Evolutionary conservation across 257 asterid genomes (phyloP).

Genomic region (Salvia miltiorrhiza): DNA sequence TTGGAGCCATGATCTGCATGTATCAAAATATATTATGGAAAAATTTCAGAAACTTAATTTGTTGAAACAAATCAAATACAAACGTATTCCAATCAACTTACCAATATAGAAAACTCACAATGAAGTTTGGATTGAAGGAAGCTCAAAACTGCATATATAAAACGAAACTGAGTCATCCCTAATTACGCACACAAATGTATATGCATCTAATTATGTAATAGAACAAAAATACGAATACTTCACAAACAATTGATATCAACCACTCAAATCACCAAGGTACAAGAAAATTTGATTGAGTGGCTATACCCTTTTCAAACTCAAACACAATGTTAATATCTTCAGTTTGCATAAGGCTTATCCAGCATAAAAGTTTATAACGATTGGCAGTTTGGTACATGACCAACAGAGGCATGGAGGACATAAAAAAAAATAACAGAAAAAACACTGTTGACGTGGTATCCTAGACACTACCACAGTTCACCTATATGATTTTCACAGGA

Average conservation of each 20-base stretch:
- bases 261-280: not conserved
- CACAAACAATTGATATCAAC: slow-evolving; percentile 26
- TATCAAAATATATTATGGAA: too few relatives aligned
- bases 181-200: not conserved
- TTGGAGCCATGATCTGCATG: too few relatives aligned
- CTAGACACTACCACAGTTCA: not conserved
- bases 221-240: not conserved
- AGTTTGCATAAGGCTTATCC: not conserved
- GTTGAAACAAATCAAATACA: too few relatives aligned
- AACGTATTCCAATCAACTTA: too few relatives aligned
- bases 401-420: not conserved
- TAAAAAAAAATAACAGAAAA: slow-evolving; percentile 1
- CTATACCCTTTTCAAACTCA: not conserved
- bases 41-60: too few relatives aligned
- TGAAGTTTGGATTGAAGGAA: too few relatives aligned
- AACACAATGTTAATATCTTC: not conserved
- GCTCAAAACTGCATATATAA: too few relatives aligned
- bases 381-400: not conserved
- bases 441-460: not conserved
- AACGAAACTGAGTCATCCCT: too few relatives aligned
- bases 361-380: not conserved
- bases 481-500: not conserved
- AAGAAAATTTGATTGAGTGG: not conserved
- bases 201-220: slow-evolving; percentile 4
- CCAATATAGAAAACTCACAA: too few relatives aligned